These are phyloP conservation scores for Botrytis aclada DNA, from an alignment of 2,329 filamentous ascomycete genomes.

Conservation along the genomic window DNA sequence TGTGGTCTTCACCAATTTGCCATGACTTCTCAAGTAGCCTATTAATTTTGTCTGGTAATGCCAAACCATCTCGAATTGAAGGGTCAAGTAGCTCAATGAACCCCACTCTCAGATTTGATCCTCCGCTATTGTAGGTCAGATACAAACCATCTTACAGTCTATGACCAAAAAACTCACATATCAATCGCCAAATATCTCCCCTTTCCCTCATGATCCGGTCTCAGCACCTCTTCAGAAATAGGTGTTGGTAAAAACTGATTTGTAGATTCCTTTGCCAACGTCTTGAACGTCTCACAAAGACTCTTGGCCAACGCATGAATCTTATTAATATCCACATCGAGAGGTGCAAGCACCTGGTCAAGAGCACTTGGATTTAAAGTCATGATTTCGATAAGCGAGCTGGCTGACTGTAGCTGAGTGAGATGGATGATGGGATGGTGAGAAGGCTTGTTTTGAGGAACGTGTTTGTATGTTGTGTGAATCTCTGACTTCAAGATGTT, in stretches of 20 bases:
- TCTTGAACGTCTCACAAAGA: constrained; percentile 47
- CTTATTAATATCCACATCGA: constrained; percentile 47
- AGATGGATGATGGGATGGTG: background rate
- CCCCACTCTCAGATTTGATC: constrained; percentile 65
- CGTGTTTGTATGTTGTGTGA: background rate
- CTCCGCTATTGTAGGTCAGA: constrained; percentile 50
- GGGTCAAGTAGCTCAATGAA: constrained; percentile 59
- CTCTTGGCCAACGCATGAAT: constrained; percentile 48
- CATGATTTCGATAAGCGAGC: constrained; percentile 22
- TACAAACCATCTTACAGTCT: background rate
- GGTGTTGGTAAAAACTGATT: constrained; percentile 60
- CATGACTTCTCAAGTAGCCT: constrained; percentile 66
- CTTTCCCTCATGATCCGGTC: constrained; percentile 47
- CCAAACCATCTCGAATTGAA: constrained; percentile 1
- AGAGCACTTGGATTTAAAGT: constrained; percentile 23
- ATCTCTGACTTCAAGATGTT: background rate
- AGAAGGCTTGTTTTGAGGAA: background rate
- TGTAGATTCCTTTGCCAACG: constrained; percentile 50
- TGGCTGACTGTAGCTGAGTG: background rate
- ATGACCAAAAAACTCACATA: constrained; percentile 50
- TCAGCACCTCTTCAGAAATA: constrained; percentile 57
- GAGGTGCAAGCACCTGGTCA: constrained; percentile 49
- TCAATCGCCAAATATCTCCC: constrained; percentile 62
- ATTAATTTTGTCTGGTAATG: constrained; percentile 26
- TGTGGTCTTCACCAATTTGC: constrained; percentile 71